Evolutionary conservation across 257 asterid species (phyloP), one percentile per base, ranked within the genome.

Genomic region (Solanum verrucosum): DNA sequence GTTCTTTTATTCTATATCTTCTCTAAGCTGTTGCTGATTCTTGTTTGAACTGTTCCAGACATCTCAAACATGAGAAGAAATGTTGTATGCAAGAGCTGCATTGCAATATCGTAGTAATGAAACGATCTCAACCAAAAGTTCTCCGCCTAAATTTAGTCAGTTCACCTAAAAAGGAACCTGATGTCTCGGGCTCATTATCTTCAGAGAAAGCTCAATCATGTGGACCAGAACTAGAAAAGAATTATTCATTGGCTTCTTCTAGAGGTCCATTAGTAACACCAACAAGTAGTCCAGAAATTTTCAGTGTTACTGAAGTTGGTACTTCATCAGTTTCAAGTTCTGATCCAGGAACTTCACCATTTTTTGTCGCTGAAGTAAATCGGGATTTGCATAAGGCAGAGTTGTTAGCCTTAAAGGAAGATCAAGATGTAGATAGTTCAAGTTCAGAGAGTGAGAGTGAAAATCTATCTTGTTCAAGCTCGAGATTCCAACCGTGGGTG

Each of bases 281-380:
- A n/a, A 91, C 98, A 0, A 96, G 99, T 90, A 97, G 99, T 90
- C 99, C 98, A 1, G 99, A 97, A 90, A 93, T 96, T 25, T 97
- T 95, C 90, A 95, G 97, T 3, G 94, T 97, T 35, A 96, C 99
- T 0, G 99, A 97, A 77, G 96, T 86, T 12, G 98, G 99, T 86
- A 94, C 97, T 84, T 95, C 99, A 1, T 97, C 99, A 0, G 98
- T 95, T 79, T 97, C 99, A 18, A 97, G 99, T 91, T 95, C 98
- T 14, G 99, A 95, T 86, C 98, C 94, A 13, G 99, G 98, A 83
- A 94, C 97, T 34, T 95, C 99, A 21, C 99, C 99, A 3, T 96
- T 95, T 93, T 91, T 90, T 77, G 34, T 88, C 35, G 23, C 91
- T 6, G 95, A 90, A 67, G 73, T 74, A 15, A 92, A 89, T 84